phyloP scores from a whole-genome alignment of 129 eudicot species.

The Chrysanthemum seticuspe region DNA sequence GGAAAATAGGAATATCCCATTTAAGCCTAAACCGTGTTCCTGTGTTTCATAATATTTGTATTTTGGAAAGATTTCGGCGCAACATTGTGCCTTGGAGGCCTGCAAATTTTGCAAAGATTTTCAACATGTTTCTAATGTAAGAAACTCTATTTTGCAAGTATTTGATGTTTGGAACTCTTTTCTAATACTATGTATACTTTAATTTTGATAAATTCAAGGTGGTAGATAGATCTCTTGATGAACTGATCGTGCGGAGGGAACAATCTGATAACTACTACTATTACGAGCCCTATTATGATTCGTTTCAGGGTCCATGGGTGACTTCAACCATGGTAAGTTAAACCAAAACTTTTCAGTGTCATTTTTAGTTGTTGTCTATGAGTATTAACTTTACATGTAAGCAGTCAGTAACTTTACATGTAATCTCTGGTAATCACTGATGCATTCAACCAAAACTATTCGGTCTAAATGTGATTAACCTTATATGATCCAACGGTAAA shows the following conservation, averaged over 20 bases:
- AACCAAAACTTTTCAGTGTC: too few relatives aligned
- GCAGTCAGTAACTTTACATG: too few relatives aligned
- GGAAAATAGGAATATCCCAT: constrained; percentile 73
- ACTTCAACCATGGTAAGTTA: too few relatives aligned
- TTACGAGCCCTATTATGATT: constrained; percentile 84
- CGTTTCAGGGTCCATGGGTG: constrained; percentile 80
- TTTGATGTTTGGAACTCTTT: background rate
- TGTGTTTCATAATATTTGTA: constrained; percentile 80
- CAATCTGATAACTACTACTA: constrained; percentile 89
- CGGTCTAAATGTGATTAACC: too few relatives aligned
- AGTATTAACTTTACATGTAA: too few relatives aligned
- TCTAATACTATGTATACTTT: constrained; percentile 7
- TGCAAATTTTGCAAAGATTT: constrained; percentile 45
- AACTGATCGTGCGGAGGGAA: constrained; percentile 88
- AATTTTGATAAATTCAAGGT: constrained; percentile 49
- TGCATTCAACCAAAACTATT: too few relatives aligned
- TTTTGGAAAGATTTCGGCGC: constrained; percentile 93
- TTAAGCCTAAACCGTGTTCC: constrained; percentile 41
- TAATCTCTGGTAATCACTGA: too few relatives aligned
- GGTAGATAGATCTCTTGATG: constrained; percentile 87
- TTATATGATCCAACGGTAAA: too few relatives aligned
- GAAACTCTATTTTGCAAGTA: constrained; percentile 2
- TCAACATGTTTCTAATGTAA: constrained; percentile 50
- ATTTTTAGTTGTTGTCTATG: too few relatives aligned
- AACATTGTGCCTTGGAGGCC: constrained; percentile 93